These are phyloP conservation scores for Magnusiomyces suaveolens DNA, from an alignment of 1,139 yeast genomes.

Conservation along the genomic window DNA sequence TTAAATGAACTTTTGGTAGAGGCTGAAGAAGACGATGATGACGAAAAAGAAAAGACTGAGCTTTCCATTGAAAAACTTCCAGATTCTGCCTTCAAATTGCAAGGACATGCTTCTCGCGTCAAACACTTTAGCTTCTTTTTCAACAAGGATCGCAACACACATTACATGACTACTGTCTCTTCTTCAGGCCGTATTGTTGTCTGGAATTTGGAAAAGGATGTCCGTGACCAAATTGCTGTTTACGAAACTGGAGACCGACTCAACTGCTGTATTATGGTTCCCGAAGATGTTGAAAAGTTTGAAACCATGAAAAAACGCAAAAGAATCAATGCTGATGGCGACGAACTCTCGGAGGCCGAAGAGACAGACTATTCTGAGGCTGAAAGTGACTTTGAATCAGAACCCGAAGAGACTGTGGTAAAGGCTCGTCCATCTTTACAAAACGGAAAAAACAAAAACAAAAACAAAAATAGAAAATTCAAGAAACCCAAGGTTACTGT, in stretches of 20 bases:
- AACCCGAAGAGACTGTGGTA: slow-evolving; percentile 31
- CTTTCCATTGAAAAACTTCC: slow-evolving; percentile 20
- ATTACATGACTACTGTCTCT: slow-evolving; percentile 66
- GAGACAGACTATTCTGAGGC: slow-evolving; percentile 46
- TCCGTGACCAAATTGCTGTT: slow-evolving; percentile 75
- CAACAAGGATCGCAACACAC: slow-evolving; percentile 31
- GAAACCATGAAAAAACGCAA: slow-evolving; percentile 61
- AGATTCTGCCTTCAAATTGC: slow-evolving; percentile 39
- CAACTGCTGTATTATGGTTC: slow-evolving; percentile 71
- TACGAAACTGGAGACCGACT: slow-evolving; percentile 89
- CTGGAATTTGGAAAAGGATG: slow-evolving; percentile 57
- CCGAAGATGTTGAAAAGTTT: slow-evolving; percentile 67
- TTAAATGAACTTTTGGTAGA: slow-evolving; percentile 26
- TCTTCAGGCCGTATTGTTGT: slow-evolving; percentile 90
- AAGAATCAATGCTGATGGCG: slow-evolving; percentile 18
- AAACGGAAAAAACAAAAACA: slow-evolving; percentile 32
- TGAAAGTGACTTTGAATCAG: slow-evolving; percentile 35
- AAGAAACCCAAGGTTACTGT: slow-evolving; percentile 11
- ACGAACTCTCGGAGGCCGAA: slow-evolving; percentile 41
- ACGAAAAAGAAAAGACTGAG: slow-evolving; percentile 25
- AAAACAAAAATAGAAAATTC: slow-evolving; percentile 37
- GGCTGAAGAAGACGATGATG: slow-evolving; percentile 26
- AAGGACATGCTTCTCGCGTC: slow-evolving; percentile 79
- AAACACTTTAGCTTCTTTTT: slow-evolving; percentile 58
- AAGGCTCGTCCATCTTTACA: slow-evolving; percentile 4